Evolutionary conservation across 306 rosid genomes (phyloP), one percentile per base, ranked within the genome.

Genomic region (Cicer yamashitae): DNA sequence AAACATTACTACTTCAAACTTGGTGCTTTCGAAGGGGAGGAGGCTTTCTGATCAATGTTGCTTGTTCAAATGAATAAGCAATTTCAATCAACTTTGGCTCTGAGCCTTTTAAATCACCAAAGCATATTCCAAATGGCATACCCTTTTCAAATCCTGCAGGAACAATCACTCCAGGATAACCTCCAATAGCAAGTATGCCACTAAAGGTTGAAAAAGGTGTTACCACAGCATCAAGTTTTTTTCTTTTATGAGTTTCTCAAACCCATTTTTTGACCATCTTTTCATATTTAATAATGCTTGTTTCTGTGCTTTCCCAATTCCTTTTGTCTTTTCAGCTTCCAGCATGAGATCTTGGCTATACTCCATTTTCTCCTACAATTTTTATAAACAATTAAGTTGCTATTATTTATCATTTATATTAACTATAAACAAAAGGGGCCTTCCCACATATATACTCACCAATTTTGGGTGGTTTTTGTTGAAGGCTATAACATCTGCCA

Each of bases 61-160:
- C 89, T 78, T 87, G 91, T 86, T 90, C 92, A 68, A 88, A 90
- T 10, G 82, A 85, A 50, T 85, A 92, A 0, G 96, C 84, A 40
- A 85, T 76, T 73, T 91, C 87, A 4, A 91, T 89, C 22, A 89
- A 80, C 66, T 77, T 89, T 11, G 89, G 83, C 77, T 92, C 97
- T 0, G 84, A 87, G 8, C 91, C 93, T 80, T 81, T 86, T 57
- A 88, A 73, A 17, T 94, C 94, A 18, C 87, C 91, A 44, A 90
- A 90, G 75, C 53, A 73, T 73, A 90, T 76, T 14, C 97, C 96
- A 73, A 90, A 82, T n/a, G 94, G 92, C 9, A 7, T 46, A 2
- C 59, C 69, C n/a, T 83, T 37, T 8, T 82, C 71, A 76, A 80
- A 89, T 38, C 90, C 94, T 14, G 90, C 96, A 6, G 91, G 94